Conservation (phyloP, 768 basidiomycete species). For the Naganishia kalamii region DNA sequence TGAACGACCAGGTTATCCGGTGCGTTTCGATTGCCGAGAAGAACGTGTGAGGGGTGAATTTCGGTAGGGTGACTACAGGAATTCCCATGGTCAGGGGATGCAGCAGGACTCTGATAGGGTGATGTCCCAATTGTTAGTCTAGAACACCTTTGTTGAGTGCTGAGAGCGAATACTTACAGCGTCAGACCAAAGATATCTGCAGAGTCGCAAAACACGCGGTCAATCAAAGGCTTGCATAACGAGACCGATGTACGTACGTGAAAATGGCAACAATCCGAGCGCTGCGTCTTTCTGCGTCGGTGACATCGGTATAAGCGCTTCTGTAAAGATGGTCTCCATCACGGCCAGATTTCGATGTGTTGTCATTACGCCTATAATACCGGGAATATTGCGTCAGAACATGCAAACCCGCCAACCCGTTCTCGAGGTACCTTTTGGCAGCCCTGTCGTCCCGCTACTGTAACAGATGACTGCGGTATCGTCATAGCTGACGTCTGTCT, state of each 20-base stretch:
- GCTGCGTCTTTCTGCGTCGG: slow-evolving; percentile 52
- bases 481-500: slow-evolving; percentile 8
- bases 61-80: slow-evolving; percentile 50
- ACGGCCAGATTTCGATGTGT: slow-evolving; percentile 54
- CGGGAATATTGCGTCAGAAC: not conserved
- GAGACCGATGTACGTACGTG: not conserved
- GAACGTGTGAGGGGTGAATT: slow-evolving; percentile 67
- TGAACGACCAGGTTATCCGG: slow-evolving; percentile 52
- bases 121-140: not conserved
- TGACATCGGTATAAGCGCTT: slow-evolving; percentile 28
- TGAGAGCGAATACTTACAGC: not conserved
- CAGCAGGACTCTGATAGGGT: slow-evolving; percentile 29
- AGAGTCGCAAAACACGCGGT: not conserved
- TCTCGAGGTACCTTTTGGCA: slow-evolving; percentile 35
- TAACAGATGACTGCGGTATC: slow-evolving; percentile 44
- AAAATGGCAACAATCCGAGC: slow-evolving; percentile 62
- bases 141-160: not conserved
- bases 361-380: slow-evolving; percentile 39
- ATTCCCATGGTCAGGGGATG: slow-evolving; percentile 41
- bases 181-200: slow-evolving; percentile 23
- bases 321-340: slow-evolving; percentile 21
- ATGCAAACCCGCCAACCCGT: not conserved
- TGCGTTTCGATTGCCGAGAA: slow-evolving; percentile 63
- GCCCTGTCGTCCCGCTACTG: slow-evolving; percentile 44
- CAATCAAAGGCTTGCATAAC: not conserved